phyloP scores from a whole-genome alignment of 768 basidiomycete genomes.

The Boletus edulis region DNA sequence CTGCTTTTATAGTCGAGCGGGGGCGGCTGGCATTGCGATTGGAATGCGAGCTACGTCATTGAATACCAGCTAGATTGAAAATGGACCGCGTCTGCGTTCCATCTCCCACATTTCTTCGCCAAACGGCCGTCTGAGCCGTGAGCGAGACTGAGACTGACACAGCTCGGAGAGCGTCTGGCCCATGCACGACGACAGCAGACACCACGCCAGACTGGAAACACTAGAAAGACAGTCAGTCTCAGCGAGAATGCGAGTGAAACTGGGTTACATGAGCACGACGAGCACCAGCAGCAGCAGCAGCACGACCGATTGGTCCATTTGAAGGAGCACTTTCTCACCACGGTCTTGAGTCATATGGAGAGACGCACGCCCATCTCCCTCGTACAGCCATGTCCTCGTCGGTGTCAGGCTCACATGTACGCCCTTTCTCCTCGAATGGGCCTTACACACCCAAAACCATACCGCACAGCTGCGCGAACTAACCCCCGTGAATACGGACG shows the following conservation, averaged over 20 bases:
- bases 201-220: constrained; percentile 56
- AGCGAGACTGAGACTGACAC: constrained; percentile 35
- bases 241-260: neutral
- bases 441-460: neutral
- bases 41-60: constrained; percentile 8
- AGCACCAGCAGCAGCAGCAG: constrained; percentile 48
- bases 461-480: neutral
- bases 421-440: neutral
- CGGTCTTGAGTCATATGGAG: neutral
- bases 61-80: constrained; percentile 13
- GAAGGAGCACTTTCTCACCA: neutral
- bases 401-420: neutral
- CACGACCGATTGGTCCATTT: constrained; percentile 24
- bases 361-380: no score
- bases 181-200: constrained; percentile 65
- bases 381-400: neutral
- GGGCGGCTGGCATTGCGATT: constrained; percentile 1
- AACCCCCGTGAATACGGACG: neutral
- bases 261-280: constrained; percentile 44
- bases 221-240: constrained; percentile 26
- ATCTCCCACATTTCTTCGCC: constrained; percentile 62
- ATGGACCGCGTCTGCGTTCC: constrained; percentile 39
- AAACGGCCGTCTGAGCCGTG: constrained; percentile 25
- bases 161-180: constrained; percentile 48
- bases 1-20: constrained; percentile 18